These are phyloP conservation scores for Drosera spatulata DNA, from an alignment of 179 eudicot species.

Conservation along the genomic window DNA sequence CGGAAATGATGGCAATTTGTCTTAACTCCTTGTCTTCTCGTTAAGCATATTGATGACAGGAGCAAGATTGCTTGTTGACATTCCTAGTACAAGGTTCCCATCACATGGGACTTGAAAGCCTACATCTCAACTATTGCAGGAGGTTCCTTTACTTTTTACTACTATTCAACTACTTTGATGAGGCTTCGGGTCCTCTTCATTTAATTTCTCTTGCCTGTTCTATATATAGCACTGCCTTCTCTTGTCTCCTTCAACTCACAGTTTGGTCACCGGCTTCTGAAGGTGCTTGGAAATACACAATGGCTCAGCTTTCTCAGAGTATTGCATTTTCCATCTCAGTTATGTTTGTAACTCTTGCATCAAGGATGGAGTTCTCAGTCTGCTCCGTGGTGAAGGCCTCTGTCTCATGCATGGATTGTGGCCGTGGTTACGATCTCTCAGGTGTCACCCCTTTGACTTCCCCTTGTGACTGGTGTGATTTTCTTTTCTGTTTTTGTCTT, in stretches of 20 bases:
- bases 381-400: conserved; percentile 41
- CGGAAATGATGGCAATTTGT: too few species aligned
- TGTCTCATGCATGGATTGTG: conserved; percentile 59
- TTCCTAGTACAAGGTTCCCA: too few species aligned
- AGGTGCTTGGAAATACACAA: conserved; percentile 3
- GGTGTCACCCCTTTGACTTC: conserved; percentile 18
- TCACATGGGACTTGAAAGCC: too few species aligned
- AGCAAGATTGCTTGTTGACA: too few species aligned
- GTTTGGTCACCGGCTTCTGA: not conserved
- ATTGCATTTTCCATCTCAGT: conserved; percentile 15
- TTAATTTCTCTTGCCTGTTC: conserved; percentile 10
- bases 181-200: conserved; percentile 17
- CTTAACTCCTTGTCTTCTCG: too few species aligned
- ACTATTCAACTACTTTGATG: not conserved
- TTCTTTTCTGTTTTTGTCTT: too few species aligned
- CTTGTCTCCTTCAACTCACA: not conserved
- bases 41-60: too few species aligned
- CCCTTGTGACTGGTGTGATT: not conserved
- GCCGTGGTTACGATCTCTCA: conserved; percentile 30
- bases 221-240: not conserved
- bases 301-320: conserved; percentile 21
- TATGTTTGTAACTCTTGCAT: conserved; percentile 20
- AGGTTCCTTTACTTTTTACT: not conserved
- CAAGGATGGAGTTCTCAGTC: conserved; percentile 16
- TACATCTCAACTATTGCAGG: too few species aligned